A percentile compares a stretch with the other conserved stretches of the same genome.
Evolutionary conservation across 345 rosid genomes (phyloP).

Genomic region (Tarenaya hassleriana): DNA sequence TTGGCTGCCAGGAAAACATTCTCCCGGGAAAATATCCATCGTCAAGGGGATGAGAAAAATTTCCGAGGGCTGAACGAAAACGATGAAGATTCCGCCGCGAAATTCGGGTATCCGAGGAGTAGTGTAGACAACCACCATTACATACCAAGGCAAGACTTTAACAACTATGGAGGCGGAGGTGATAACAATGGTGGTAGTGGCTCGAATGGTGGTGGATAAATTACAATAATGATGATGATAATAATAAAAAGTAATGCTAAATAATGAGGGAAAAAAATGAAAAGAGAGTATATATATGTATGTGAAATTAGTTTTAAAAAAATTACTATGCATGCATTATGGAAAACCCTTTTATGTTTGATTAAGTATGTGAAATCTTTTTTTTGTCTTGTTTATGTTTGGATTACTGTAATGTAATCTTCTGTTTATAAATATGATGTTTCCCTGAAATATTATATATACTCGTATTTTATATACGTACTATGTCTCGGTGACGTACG

Average conservation of each 20-base stretch:
- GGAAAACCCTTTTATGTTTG: not conserved
- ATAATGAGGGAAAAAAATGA: not conserved
- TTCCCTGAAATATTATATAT: too few species aligned
- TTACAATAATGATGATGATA: not conserved
- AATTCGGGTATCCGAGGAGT: constrained; percentile 24
- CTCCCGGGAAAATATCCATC: constrained; percentile 7
- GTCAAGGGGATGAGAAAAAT: constrained; percentile 5
- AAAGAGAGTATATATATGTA: not conserved
- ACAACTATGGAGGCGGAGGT: constrained; percentile 30
- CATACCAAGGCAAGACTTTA: constrained; percentile 47
- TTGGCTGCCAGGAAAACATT: constrained; percentile 15
- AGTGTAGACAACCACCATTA: constrained; percentile 41
- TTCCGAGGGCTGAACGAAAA: not conserved
- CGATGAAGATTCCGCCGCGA: constrained; percentile 16
- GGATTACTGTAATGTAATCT: not conserved
- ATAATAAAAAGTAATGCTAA: not conserved
- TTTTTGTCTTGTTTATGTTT: not conserved
- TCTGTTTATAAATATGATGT: too few species aligned
- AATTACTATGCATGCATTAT: not conserved
- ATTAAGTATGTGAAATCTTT: not conserved
- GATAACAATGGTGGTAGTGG: constrained; percentile 32
- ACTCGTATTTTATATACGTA: too few species aligned
- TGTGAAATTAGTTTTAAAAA: not conserved
- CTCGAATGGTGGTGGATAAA: constrained; percentile 18
- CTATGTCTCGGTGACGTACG: too few species aligned